Evolutionary conservation across 495 filamentous ascomycete species (phyloP).

Genomic region (Daldinia decipiens): DNA sequence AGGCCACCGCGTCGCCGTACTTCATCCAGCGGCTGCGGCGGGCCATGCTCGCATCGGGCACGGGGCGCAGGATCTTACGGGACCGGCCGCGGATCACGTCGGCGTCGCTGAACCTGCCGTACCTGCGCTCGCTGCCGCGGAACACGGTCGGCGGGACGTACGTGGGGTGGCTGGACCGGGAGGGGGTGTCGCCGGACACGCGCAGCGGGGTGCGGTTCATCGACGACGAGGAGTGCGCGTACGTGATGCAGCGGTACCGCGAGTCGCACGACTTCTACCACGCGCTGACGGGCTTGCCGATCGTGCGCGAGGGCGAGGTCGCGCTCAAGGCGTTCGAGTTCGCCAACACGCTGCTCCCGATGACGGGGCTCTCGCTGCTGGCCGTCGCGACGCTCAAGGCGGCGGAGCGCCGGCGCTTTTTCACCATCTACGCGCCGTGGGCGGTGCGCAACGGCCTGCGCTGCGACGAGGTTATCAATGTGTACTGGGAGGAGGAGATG

Average conservation of each 20-base stretch:
- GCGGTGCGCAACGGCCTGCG: conserved; percentile 82
- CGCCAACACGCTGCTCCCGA: conserved; percentile 89
- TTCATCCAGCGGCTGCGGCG: conserved; percentile 93
- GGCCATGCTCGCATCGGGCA: conserved; percentile 85
- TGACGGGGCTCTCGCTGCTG: conserved; percentile 79
- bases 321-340: conserved; percentile 97
- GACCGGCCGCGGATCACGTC: conserved; percentile 91
- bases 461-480: conserved; percentile 87
- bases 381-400: conserved; percentile 81
- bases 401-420: conserved; percentile 77
- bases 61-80: conserved; percentile 89
- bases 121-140: conserved; percentile 75
- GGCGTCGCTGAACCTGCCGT: conserved; percentile 72
- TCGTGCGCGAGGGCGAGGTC: conserved; percentile 93
- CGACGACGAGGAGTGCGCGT: conserved; percentile 93
- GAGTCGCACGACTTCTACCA: conserved; percentile 99
- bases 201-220: conserved; percentile 84
- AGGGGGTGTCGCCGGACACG: conserved; percentile 93
- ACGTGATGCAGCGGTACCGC: conserved; percentile 98
- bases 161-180: conserved; percentile 86
- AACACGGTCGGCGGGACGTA: conserved; percentile 88
- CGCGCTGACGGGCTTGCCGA: conserved; percentile 88
- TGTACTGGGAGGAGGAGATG: conserved; percentile 97
- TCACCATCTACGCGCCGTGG: conserved; percentile 85
- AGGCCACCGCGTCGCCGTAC: conserved; percentile 92